Evolutionary conservation across 1,284 basidiomycete genomes (phyloP), one percentile per base, ranked within the genome.

Genomic region (Malassezia sympodialis): DNA sequence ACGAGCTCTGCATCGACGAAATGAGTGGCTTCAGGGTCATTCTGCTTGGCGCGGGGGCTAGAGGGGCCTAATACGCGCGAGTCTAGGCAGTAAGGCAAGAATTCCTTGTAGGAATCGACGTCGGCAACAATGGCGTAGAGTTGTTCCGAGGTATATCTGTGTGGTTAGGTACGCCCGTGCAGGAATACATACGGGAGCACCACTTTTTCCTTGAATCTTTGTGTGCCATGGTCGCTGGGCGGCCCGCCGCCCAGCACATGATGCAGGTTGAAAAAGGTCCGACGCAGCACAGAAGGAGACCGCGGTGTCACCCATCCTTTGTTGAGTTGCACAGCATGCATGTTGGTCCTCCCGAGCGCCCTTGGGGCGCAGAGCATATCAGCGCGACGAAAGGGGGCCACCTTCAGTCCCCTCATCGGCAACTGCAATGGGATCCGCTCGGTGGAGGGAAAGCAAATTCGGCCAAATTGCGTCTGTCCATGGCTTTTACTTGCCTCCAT

Each of bases 61-160:
- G 55, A 34, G 41, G 59, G 42, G 49, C 62, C 12, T 90, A 77
- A 19, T 40, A 94, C 81, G 23, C 82, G 82, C 2, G 90, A 88
- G 27, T 78, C 77, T 15, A 82, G 83, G 77, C 91, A 96, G 76
- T 89, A 96, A 0, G 93, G 93, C 44, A 98, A 79, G 71, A 96
- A 98, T 47, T 78, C 78, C 11, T 84, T 80, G 76, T 96, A 98
- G 4, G 87, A 85, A 8, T 81, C 82, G 19, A 96, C 86, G 76
- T 96, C 86, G 14, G 89, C 82, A 43, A 98, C 88, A 53, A 96
- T 77, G 5, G 82, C 78, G 76, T 91, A 96, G 2, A 98, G 80
- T 73, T 96, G 82, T 42, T 79, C 79, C 1, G 24, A 14, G 4
- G 49, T 32, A 34, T 47, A 53, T 5, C 47, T 45, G 43, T 5